These are phyloP conservation scores for Xanthoconium stramineum DNA, from an alignment of 768 basidiomycete species.

Conservation along the genomic window DNA sequence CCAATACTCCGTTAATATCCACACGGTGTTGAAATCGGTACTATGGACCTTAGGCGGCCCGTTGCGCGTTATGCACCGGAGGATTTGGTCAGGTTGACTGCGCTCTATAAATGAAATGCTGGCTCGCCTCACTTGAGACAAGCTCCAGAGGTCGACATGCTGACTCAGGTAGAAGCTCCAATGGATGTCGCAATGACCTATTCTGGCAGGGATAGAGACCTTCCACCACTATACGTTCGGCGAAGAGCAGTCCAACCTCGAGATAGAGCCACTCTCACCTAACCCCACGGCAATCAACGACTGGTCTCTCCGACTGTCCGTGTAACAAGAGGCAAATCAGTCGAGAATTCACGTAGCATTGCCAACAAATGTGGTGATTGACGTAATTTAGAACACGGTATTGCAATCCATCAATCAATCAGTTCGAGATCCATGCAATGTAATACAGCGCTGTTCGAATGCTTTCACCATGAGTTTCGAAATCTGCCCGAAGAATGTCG, in stretches of 20 bases:
- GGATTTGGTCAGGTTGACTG: too few species aligned
- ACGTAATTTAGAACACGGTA: not conserved
- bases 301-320: not conserved
- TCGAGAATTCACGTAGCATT: not conserved
- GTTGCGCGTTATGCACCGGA: too few species aligned
- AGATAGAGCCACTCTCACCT: not conserved
- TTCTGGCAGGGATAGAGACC: too few species aligned
- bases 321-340: not conserved
- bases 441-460: conserved; percentile 81
- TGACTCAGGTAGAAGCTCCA: too few species aligned
- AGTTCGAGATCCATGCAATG: conserved; percentile 59
- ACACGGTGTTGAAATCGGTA: too few species aligned
- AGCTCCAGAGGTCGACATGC: too few species aligned
- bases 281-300: not conserved
- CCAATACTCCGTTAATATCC: too few species aligned
- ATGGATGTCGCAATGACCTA: too few species aligned
- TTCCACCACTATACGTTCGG: too few species aligned
- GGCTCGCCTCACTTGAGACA: too few species aligned
- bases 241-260: not conserved
- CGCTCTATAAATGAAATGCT: too few species aligned
- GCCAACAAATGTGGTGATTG: not conserved
- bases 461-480: conserved; percentile 88
- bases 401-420: conserved; percentile 7
- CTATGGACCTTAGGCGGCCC: too few species aligned
- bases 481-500: conserved; percentile 82